Percentiles rank a stretch among this genome's conserved stretches.
phyloP scores from a whole-genome alignment of 495 filamentous ascomycete genomes.

The Aspergillus diversus region DNA sequence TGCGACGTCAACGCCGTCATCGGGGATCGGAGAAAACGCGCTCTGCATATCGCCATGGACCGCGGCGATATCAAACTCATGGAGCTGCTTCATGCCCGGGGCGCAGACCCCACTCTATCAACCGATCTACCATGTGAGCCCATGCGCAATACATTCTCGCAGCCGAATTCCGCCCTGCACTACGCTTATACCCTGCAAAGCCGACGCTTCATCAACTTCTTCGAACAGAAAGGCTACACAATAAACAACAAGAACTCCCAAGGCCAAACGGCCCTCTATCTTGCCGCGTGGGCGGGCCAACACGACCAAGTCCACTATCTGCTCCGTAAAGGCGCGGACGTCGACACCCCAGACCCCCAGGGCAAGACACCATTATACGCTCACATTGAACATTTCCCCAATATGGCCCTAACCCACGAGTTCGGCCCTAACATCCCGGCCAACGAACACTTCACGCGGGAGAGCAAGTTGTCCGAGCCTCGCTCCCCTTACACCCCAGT shows the following conservation, averaged over 20 bases:
- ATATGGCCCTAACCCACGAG: no score
- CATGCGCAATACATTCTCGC: not conserved
- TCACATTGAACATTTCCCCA: no score
- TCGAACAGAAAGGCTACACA: not conserved
- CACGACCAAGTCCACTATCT: not conserved
- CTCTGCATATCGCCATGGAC: not conserved
- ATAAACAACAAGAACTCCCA: not conserved
- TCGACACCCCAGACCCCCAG: not conserved
- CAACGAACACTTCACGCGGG: no score
- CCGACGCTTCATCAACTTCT: not conserved
- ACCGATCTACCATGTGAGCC: not conserved
- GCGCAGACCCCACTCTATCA: not conserved
- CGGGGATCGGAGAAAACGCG: not conserved
- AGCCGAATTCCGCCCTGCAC: not conserved
- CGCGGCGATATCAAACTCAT: not conserved
- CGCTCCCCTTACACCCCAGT: not conserved
- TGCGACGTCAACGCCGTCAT: not conserved
- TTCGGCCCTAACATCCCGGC: no score
- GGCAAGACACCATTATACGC: not conserved
- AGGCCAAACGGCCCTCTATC: not conserved
- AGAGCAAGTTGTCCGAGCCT: no score
- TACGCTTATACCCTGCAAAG: not conserved
- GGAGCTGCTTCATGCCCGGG: not conserved
- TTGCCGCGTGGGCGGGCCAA: not conserved
- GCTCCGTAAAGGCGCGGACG: not conserved